A percentile compares a stretch with the other conserved stretches of the same genome.
These are phyloP conservation scores for Cryptosporidium ubiquitum DNA, from an alignment of 169 alveolate species.

Conservation along the genomic window DNA sequence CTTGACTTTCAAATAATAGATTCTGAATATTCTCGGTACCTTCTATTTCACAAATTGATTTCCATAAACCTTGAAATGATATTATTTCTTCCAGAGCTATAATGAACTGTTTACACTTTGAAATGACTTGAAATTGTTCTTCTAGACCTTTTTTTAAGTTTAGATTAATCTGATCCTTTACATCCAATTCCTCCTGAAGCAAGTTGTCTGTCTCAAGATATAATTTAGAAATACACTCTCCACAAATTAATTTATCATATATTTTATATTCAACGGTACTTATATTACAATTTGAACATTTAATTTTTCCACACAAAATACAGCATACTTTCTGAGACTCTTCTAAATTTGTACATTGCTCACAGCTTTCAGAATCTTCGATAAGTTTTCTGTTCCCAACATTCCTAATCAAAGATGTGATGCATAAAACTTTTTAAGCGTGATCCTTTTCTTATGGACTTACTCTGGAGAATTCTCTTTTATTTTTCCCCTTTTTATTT, in stretches of 20 bases:
- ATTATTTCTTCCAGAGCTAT: conserved; percentile 50
- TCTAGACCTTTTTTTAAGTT: conserved; percentile 52
- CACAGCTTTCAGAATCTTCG: background rate
- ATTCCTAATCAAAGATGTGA: background rate
- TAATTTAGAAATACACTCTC: conserved; percentile 15
- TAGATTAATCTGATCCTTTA: conserved; percentile 44
- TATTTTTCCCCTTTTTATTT: background rate
- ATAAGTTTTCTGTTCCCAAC: background rate
- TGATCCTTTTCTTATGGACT: background rate
- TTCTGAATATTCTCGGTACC: conserved; percentile 8
- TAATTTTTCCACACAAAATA: conserved; percentile 12
- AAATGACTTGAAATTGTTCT: conserved; percentile 48
- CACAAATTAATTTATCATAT: conserved; percentile 14
- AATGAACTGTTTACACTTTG: conserved; percentile 48
- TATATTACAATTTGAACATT: background rate
- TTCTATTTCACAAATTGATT: conserved; percentile 38
- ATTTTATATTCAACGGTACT: background rate
- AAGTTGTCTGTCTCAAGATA: conserved; percentile 3
- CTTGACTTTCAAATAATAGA: conserved; percentile 45
- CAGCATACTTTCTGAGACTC: background rate
- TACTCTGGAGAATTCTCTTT: background rate
- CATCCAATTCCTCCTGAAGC: conserved; percentile 50
- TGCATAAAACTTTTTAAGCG: background rate
- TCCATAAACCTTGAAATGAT: conserved; percentile 51
- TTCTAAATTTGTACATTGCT: background rate